Evolutionary conservation across 305 asterid species (phyloP), one percentile per base, ranked within the genome.

Genomic region (Fraxinus sp.): DNA sequence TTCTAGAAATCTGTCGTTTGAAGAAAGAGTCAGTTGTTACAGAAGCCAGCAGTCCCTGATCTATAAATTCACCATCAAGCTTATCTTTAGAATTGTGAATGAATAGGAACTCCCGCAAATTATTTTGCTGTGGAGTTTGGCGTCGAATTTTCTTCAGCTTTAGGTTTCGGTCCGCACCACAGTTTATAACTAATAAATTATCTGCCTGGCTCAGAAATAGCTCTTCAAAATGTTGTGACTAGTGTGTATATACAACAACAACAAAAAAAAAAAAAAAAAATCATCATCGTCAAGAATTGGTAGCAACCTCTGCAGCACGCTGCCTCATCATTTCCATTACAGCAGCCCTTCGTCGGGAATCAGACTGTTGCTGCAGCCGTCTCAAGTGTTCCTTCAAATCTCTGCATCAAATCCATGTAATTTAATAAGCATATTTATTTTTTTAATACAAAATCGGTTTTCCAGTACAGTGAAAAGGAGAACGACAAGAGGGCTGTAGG

Each of bases 261-360:
- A 52, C 66, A 33, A 44, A 11, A 33, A 7, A 44, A 46, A 46
- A 11, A 46, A 46, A 46, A 44, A 13, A 33, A 11, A 16, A 11
- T 3, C 62, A 52, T 16, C 26, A 28, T 82, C 81, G 86, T 85
- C 89, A 89, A 46, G 94, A 85, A 85, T 80, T 92, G 59, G 94
- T 87, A 2, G 97, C 95, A 82, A 92, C 97, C 90, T 95, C 99
- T n/a, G 97, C 97, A 4, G 99, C 96, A 4, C 97, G 97, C 87
- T 95, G 97, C 87, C 98, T 92, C 98, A 95, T 94, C 98, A 95
- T 95, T 88, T 94, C 98, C 86, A 86, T 94, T 57, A 96, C 98
- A 78, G 99, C 99, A 83, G 98, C 99, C 88, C 99, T 90, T 74
- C 98, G 87, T 75, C 98, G 91, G 75, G 98, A 92, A 87, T 95